phyloP scores from a whole-genome alignment of 2,329 filamentous ascomycete species.

The Cryoendolithus antarcticus region DNA sequence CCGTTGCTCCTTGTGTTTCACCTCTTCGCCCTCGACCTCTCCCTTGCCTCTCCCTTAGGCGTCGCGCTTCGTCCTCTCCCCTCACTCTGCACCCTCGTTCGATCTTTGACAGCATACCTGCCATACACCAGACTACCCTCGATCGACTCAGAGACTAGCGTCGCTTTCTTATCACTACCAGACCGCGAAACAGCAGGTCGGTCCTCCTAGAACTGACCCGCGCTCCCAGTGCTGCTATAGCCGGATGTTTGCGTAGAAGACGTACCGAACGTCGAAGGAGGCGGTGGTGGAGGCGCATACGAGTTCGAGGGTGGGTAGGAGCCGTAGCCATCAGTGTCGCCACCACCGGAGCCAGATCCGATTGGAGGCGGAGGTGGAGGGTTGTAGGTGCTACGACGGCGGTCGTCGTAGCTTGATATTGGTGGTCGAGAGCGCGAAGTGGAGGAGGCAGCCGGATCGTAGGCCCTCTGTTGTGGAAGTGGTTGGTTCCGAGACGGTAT shows the following conservation, averaged over 20 bases:
- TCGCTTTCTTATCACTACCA: not conserved
- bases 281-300: no score
- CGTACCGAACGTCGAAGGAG: no score
- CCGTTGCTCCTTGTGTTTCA: no score
- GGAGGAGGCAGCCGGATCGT: conserved; percentile 9
- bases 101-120: not conserved
- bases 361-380: conserved; percentile 3
- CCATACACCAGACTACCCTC: not conserved
- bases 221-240: no score
- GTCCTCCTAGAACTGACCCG: no score
- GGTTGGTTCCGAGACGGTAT: conserved; percentile 9
- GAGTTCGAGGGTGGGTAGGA: not conserved
- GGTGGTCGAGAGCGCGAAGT: conserved; percentile 4
- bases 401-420: conserved; percentile 9
- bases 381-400: conserved; percentile 14
- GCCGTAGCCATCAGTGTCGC: conserved; percentile 15
- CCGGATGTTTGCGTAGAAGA: no score
- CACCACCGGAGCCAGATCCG: conserved; percentile 4
- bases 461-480: conserved; percentile 5
- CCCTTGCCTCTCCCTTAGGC: no score
- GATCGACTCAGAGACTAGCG: not conserved
- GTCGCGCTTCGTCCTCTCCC: no score
- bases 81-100: no score
- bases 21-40: no score
- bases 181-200: no score